Evolutionary conservation across 441 rosid genomes (phyloP).

Genomic region (Raphanus hybrid): DNA sequence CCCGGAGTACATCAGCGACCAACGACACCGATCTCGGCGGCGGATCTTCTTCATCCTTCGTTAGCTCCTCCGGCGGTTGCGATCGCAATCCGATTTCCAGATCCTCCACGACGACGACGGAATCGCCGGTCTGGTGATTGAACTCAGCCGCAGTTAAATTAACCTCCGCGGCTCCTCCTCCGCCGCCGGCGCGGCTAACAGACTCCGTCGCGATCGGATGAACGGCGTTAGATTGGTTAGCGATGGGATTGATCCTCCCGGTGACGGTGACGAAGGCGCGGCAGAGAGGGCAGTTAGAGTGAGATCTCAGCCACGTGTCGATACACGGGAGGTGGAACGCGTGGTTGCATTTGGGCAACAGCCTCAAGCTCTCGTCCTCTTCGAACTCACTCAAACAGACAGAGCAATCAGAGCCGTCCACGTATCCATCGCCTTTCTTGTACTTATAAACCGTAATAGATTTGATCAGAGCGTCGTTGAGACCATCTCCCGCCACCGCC

Average conservation of each 20-base stretch:
- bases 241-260: neutral
- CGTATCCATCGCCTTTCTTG: constrained; percentile 53
- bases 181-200: neutral
- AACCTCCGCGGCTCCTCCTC: constrained; percentile 10
- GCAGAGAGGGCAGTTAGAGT: constrained; percentile 87
- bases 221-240: neutral
- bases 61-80: constrained; percentile 21
- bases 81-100: constrained; percentile 29
- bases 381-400: constrained; percentile 79
- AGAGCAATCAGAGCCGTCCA: constrained; percentile 70
- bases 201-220: constrained; percentile 13
- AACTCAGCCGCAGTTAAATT: constrained; percentile 13
- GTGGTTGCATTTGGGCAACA: constrained; percentile 80
- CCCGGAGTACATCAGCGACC: constrained; percentile 59
- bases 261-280: constrained; percentile 54
- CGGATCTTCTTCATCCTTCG: constrained; percentile 36
- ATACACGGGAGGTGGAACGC: constrained; percentile 89
- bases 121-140: constrained; percentile 27
- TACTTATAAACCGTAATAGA: constrained; percentile 63
- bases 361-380: constrained; percentile 68
- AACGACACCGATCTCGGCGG: constrained; percentile 57
- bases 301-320: constrained; percentile 84
- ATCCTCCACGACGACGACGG: constrained; percentile 52
- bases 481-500: constrained; percentile 43
- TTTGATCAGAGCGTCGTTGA: constrained; percentile 63